Percentiles rank a stretch among this genome's conserved stretches.
Evolutionary conservation across 108 stramenopile genomes (phyloP).

Genomic region (Cyclostephanos invisitatus): DNA sequence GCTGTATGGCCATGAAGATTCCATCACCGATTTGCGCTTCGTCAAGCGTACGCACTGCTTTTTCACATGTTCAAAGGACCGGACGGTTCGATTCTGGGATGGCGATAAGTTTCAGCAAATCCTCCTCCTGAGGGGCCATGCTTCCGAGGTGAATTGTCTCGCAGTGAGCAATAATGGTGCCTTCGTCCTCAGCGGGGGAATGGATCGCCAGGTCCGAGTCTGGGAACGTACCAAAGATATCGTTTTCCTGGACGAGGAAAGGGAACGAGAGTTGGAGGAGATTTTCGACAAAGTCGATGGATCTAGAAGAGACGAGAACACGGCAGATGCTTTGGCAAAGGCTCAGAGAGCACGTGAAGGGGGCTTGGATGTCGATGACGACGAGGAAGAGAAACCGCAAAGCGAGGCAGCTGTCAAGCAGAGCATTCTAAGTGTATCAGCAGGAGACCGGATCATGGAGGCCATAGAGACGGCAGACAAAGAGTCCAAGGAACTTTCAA

Average conservation of each 20-base stretch:
- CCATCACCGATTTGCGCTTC: slow-evolving; percentile 91
- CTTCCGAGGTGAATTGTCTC: slow-evolving; percentile 87
- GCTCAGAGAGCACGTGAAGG: slow-evolving; percentile 51
- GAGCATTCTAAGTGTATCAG: slow-evolving; percentile 82
- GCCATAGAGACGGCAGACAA: slow-evolving; percentile 89
- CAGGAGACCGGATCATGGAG: slow-evolving; percentile 94
- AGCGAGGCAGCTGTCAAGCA: slow-evolving; percentile 86
- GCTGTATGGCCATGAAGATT: slow-evolving; percentile 96
- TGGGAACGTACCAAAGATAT: slow-evolving; percentile 97
- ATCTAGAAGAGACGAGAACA: slow-evolving; percentile 55
- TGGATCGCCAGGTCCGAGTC: slow-evolving; percentile 94
- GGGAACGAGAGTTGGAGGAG: slow-evolving; percentile 88
- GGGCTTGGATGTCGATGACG: slow-evolving; percentile 52
- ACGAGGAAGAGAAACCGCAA: slow-evolving; percentile 65
- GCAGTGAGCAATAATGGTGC: slow-evolving; percentile 86
- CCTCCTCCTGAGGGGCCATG: slow-evolving; percentile 86
- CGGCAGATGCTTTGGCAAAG: slow-evolving; percentile 51
- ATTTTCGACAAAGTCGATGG: slow-evolving; percentile 83
- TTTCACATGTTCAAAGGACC: slow-evolving; percentile 95
- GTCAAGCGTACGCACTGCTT: slow-evolving; percentile 93
- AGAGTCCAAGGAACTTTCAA: slow-evolving; percentile 70
- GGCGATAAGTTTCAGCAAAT: slow-evolving; percentile 97
- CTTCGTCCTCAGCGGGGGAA: slow-evolving; percentile 85
- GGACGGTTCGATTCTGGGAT: slow-evolving; percentile 95
- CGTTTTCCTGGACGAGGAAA: slow-evolving; percentile 97